A percentile compares a stretch with the other conserved stretches of the same genome.
phyloP scores from a whole-genome alignment of 495 filamentous ascomycete genomes.

The Talaromyces adpressus region DNA sequence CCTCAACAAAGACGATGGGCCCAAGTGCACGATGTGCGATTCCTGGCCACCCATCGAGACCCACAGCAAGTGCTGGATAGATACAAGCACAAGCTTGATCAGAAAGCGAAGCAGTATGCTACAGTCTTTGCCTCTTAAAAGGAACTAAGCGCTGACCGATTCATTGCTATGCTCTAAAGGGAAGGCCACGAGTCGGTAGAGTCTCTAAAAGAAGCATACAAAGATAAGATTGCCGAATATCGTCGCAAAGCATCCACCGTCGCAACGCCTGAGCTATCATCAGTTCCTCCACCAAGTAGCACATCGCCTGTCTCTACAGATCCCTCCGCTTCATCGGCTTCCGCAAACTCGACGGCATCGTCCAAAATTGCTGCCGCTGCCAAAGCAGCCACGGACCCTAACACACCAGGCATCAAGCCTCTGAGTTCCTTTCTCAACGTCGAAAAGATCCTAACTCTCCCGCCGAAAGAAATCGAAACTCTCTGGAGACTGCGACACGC shows the following conservation, averaged over 20 bases:
- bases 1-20: slow-evolving; percentile 74
- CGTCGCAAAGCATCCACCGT: slow-evolving; percentile 54
- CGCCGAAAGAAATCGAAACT: slow-evolving; percentile 72
- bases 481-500: slow-evolving; percentile 92
- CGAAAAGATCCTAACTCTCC: slow-evolving; percentile 62
- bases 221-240: slow-evolving; percentile 67
- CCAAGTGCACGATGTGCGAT: slow-evolving; percentile 85
- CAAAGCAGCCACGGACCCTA: slow-evolving; percentile 19
- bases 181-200: slow-evolving; percentile 68
- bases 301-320: slow-evolving; percentile 6
- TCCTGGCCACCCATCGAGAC: slow-evolving; percentile 62
- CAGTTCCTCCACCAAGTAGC: slow-evolving; percentile 4
- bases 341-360: slow-evolving; percentile 6
- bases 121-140: neutral
- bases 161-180: slow-evolving; percentile 23
- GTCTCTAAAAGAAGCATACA: slow-evolving; percentile 73
- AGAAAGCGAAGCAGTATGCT: slow-evolving; percentile 68
- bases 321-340: slow-evolving; percentile 21
- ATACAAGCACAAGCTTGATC: slow-evolving; percentile 77
- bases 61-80: slow-evolving; percentile 66
- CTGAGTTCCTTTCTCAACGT: slow-evolving; percentile 80
- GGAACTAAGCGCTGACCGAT: neutral
- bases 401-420: slow-evolving; percentile 60
- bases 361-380: slow-evolving; percentile 24
- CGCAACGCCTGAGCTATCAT: slow-evolving; percentile 40